These are phyloP conservation scores for Castanospermum australe DNA, from an alignment of 306 rosid genomes.

Conservation along the genomic window DNA sequence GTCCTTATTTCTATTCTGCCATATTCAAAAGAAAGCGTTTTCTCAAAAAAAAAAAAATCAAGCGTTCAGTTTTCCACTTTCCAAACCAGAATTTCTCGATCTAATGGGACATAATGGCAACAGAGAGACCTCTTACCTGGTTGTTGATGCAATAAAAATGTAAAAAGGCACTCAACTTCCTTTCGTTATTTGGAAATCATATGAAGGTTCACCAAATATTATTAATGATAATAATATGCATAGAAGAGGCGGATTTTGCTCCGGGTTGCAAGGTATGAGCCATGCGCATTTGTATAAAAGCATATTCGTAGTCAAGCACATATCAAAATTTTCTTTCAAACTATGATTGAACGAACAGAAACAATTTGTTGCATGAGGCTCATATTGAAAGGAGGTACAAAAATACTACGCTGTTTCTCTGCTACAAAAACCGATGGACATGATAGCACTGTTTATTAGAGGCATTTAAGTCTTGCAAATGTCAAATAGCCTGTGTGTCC, in stretches of 20 bases:
- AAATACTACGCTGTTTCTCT: neutral
- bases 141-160: neutral
- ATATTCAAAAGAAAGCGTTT: too few species aligned
- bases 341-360: neutral
- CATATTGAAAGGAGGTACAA: conserved; percentile 10
- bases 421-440: conserved; percentile 15
- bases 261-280: neutral
- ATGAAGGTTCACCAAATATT: neutral
- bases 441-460: conserved; percentile 27
- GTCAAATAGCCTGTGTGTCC: conserved; percentile 96
- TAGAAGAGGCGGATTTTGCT: neutral
- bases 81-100: neutral
- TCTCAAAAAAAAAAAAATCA: too few species aligned
- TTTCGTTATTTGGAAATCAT: neutral
- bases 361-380: neutral
- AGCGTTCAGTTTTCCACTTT: neutral
- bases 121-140: too few species aligned
- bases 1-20: too few species aligned
- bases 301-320: conserved; percentile 7
- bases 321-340: conserved; percentile 3
- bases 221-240: neutral
- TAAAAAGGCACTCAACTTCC: neutral
- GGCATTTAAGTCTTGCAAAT: conserved; percentile 74
- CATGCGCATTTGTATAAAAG: neutral
- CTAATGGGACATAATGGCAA: neutral